These are phyloP conservation scores for Rhizomucor pusillus DNA, from an alignment of 371 early-diverging fungal genomes.

Conservation along the genomic window DNA sequence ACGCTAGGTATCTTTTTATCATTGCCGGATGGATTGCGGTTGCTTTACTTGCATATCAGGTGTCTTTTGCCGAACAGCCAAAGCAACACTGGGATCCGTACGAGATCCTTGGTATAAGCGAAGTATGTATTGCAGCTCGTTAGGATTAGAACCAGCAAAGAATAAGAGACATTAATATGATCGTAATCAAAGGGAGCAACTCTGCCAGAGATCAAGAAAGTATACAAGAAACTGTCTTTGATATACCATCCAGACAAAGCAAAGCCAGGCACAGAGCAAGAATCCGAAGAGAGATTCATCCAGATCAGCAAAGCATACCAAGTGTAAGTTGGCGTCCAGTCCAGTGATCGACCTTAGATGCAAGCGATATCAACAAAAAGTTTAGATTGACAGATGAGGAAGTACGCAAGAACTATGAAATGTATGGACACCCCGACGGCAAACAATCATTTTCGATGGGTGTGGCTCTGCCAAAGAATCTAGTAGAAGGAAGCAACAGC, in stretches of 20 bases:
- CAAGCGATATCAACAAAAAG: conserved; percentile 3
- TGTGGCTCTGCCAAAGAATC: conserved; percentile 87
- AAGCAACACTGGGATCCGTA: conserved; percentile 89
- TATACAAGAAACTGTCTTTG: conserved; percentile 73
- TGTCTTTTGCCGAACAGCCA: conserved; percentile 67
- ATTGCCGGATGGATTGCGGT: conserved; percentile 79
- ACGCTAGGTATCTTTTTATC: conserved; percentile 54
- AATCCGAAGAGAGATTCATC: conserved; percentile 63
- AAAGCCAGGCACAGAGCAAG: conserved; percentile 55
- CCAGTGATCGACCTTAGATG: neutral
- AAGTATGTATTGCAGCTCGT: conserved; percentile 52
- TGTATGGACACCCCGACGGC: conserved; percentile 97
- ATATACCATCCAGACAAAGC: conserved; percentile 88
- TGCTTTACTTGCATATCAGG: conserved; percentile 73
- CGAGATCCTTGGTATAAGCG: conserved; percentile 78
- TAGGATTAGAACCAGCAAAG: no score
- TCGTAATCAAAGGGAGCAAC: conserved; percentile 44
- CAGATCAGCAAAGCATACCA: conserved; percentile 89
- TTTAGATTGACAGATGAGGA: conserved; percentile 92
- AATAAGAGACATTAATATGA: conserved; percentile 12
- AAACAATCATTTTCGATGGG: conserved; percentile 89
- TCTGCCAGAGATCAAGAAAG: conserved; percentile 65
- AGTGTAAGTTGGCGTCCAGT: conserved; percentile 53
- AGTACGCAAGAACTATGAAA: conserved; percentile 86
- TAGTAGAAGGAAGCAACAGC: conserved; percentile 85